A percentile compares a stretch with the other conserved stretches of the same genome.
phyloP scores from a whole-genome alignment of 2,329 filamentous ascomycete genomes.

The Colletotrichum plurivorum region DNA sequence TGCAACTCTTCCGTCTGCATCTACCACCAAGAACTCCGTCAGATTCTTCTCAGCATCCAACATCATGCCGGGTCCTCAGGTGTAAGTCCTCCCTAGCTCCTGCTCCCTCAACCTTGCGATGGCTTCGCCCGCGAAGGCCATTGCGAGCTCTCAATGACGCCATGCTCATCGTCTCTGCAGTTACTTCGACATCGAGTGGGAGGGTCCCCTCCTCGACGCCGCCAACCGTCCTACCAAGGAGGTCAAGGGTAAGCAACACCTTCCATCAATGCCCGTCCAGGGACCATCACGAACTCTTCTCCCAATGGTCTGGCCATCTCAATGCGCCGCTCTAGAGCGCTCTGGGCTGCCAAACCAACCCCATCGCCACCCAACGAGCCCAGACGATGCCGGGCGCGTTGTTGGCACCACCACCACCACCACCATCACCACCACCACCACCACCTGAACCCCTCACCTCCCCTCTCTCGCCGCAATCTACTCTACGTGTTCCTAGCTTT shows the following conservation, averaged over 20 bases:
- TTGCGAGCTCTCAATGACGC: slow-evolving; percentile 37
- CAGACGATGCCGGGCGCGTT: background rate
- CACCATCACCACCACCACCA: background rate
- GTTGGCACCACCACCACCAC: background rate
- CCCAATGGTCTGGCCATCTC: background rate
- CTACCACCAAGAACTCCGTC: slow-evolving; percentile 45
- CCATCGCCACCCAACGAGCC: slow-evolving; percentile 32
- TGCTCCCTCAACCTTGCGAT: background rate
- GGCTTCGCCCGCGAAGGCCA: background rate
- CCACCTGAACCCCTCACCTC: background rate
- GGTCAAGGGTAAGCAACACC: slow-evolving; percentile 69
- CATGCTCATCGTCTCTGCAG: slow-evolving; percentile 51
- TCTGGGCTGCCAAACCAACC: background rate
- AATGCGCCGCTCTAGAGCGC: background rate
- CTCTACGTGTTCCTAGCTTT: slow-evolving; percentile 6
- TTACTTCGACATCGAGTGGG: slow-evolving; percentile 82
- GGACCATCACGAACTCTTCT: background rate
- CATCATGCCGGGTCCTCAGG: slow-evolving; percentile 80
- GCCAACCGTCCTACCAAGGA: slow-evolving; percentile 67
- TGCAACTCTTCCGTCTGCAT: slow-evolving; percentile 40
- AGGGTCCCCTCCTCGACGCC: slow-evolving; percentile 78
- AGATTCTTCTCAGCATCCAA: slow-evolving; percentile 71
- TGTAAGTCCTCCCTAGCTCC: slow-evolving; percentile 64
- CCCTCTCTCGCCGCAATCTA: background rate
- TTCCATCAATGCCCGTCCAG: slow-evolving; percentile 40